These are phyloP conservation scores for Periglandula ipomoeae DNA, from an alignment of 2,329 filamentous ascomycete species.

Conservation along the genomic window DNA sequence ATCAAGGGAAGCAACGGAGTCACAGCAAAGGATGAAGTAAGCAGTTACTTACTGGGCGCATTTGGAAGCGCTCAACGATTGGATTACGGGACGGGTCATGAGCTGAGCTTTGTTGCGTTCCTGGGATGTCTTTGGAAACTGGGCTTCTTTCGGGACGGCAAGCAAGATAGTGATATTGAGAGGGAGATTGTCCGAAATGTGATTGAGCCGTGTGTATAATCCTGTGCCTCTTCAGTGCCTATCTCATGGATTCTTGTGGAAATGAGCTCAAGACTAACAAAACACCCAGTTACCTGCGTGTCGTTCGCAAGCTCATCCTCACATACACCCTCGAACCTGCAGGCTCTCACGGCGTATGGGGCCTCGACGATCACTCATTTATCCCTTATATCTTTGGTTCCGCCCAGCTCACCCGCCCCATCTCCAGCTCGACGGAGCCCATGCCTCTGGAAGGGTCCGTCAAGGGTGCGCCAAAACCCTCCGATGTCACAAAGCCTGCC, in stretches of 20 bases:
- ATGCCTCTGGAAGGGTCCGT: conserved; percentile 76
- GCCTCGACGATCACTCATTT: conserved; percentile 95
- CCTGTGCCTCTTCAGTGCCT: not conserved
- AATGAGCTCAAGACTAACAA: not conserved
- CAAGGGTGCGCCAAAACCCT: conserved; percentile 59
- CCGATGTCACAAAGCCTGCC: conserved; percentile 55
- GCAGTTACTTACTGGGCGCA: conserved; percentile 69
- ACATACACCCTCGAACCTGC: conserved; percentile 92
- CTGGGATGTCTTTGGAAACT: conserved; percentile 87
- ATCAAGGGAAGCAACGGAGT: conserved; percentile 19
- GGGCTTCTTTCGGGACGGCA: conserved; percentile 58
- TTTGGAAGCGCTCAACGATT: conserved; percentile 85
- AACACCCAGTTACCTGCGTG: conserved; percentile 58
- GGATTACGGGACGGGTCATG: conserved; percentile 94
- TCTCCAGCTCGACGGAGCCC: conserved; percentile 45
- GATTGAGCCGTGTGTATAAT: conserved; percentile 61
- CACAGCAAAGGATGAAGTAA: conserved; percentile 57
- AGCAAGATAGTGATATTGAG: conserved; percentile 50
- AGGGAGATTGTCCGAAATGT: conserved; percentile 72
- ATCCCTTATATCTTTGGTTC: conserved; percentile 92
- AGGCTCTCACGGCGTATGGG: conserved; percentile 95
- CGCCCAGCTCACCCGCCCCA: conserved; percentile 74
- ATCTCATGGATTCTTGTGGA: too few relatives aligned
- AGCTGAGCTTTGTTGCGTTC: conserved; percentile 90
- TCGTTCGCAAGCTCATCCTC: conserved; percentile 74